These are phyloP conservation scores for Nicotiana otophora DNA, from an alignment of 257 asterid species.

Conservation along the genomic window DNA sequence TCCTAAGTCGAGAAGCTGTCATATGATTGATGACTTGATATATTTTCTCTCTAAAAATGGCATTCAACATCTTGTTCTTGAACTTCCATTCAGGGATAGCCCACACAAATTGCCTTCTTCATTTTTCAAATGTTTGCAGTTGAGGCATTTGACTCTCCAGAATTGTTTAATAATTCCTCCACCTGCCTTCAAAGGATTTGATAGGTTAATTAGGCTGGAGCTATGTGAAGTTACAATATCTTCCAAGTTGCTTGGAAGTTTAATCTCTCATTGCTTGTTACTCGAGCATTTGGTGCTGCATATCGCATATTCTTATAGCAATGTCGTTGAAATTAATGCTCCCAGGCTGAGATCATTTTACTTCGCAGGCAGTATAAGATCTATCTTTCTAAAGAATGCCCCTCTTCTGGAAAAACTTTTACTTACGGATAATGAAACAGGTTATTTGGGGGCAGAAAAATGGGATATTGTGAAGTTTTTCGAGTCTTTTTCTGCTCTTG, in stretches of 20 bases:
- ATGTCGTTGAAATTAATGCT: background rate
- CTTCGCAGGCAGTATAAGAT: background rate
- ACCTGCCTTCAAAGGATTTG: background rate
- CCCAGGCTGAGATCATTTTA: slow-evolving; percentile 8
- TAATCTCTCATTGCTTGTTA: slow-evolving; percentile 1
- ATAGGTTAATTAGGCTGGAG: background rate
- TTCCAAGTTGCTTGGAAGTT: background rate
- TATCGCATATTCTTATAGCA: background rate
- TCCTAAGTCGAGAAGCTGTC: background rate
- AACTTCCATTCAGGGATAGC: background rate
- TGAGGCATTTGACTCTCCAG: slow-evolving; percentile 5
- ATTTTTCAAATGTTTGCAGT: background rate
- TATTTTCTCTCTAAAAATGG: background rate
- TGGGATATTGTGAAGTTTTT: background rate
- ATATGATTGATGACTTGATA: background rate
- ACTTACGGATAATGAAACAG: background rate
- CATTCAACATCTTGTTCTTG: background rate
- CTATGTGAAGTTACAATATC: slow-evolving; percentile 8
- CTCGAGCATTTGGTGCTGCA: background rate
- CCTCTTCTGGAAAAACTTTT: background rate
- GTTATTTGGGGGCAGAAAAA: background rate
- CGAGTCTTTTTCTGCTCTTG: background rate
- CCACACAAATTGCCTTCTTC: background rate
- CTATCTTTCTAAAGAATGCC: background rate
- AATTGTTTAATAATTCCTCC: background rate